Percentiles rank a stretch among this genome's conserved stretches.
phyloP scores from a whole-genome alignment of 805 yeast species.

The Kazachstania kunashirensis region DNA sequence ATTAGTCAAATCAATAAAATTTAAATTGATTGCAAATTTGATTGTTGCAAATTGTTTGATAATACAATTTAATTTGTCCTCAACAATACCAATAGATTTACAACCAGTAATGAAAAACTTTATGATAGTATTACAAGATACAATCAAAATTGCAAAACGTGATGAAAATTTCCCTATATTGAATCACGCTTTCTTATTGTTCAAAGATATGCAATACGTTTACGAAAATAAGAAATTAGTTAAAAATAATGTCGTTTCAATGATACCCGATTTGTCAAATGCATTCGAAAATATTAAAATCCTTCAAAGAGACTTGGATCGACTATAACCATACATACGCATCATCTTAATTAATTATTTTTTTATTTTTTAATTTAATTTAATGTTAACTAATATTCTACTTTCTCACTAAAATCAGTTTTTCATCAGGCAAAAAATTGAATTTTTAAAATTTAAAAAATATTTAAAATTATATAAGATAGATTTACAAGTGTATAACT shows the following conservation, averaged over 20 bases:
- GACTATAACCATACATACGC: too few species aligned
- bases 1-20: constrained; percentile 19
- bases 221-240: neutral
- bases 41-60: constrained; percentile 56
- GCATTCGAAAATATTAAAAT: neutral
- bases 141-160: neutral
- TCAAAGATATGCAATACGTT: neutral
- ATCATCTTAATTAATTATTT: too few species aligned
- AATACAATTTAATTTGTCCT: constrained; percentile 51
- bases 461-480: too few species aligned
- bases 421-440: too few species aligned
- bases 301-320: too few species aligned
- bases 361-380: too few species aligned
- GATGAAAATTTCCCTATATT: neutral
- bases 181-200: neutral
- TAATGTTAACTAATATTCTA: too few species aligned
- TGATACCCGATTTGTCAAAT: neutral
- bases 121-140: neutral
- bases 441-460: too few species aligned
- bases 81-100: neutral
- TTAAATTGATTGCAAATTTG: constrained; percentile 47
- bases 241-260: neutral
- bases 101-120: neutral
- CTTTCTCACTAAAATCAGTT: too few species aligned
- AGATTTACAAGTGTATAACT: too few species aligned